Evolutionary conservation across 2,329 filamentous ascomycete genomes (phyloP).

Genomic region (Cladosporium colombiae): DNA sequence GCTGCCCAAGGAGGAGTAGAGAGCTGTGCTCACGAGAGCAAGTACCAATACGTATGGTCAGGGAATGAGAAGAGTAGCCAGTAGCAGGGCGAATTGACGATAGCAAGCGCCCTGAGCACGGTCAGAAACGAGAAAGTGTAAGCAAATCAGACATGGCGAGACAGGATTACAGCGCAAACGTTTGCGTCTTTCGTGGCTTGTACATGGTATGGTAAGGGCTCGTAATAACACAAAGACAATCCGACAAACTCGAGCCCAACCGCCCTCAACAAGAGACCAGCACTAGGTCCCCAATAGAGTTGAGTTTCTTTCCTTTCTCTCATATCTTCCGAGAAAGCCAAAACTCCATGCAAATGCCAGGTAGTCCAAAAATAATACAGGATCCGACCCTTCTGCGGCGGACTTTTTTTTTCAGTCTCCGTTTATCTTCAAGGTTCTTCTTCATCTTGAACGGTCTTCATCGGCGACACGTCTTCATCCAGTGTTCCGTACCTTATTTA

Average conservation of each 20-base stretch:
- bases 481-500: neutral
- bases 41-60: neutral
- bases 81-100: neutral
- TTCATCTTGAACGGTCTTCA: slow-evolving; percentile 23
- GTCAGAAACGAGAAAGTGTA: neutral
- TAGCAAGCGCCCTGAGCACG: neutral
- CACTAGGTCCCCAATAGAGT: slow-evolving; percentile 8
- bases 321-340: slow-evolving; percentile 8
- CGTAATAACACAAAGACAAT: slow-evolving; percentile 18
- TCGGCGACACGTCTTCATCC: slow-evolving; percentile 1
- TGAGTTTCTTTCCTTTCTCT: slow-evolving; percentile 8
- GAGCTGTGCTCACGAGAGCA: neutral
- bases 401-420: slow-evolving; percentile 6
- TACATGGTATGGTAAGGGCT: slow-evolving; percentile 10
- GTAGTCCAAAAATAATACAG: slow-evolving; percentile 19
- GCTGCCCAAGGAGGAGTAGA: slow-evolving; percentile 31
- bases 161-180: slow-evolving; percentile 1
- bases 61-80: neutral
- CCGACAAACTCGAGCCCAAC: slow-evolving; percentile 1
- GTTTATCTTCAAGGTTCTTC: neutral
- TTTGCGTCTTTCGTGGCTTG: slow-evolving; percentile 11
- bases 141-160: neutral
- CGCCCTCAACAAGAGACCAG: neutral
- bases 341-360: slow-evolving; percentile 27
- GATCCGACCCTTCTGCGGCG: slow-evolving; percentile 5